Base-by-base conservation (phyloP, 495 filamentous ascomycete species). In the Parmelia sp. region DNA sequence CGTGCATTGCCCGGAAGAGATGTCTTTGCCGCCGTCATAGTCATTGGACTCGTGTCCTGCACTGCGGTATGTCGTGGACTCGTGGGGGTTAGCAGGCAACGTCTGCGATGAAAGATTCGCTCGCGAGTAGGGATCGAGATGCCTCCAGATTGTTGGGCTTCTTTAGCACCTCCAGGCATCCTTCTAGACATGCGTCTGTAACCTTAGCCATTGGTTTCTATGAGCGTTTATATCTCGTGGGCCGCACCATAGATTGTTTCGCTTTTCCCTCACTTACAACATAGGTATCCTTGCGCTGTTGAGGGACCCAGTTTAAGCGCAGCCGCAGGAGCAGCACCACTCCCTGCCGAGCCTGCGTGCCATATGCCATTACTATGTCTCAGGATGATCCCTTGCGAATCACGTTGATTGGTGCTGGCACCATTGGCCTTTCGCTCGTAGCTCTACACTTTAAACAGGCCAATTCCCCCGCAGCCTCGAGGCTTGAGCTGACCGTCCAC, bases 371-470 rank as follows among this genome's bases (percentile, higher is more conserved):
- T 6, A 35, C 49, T 37, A 40, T 36, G 49, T 57, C 49, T 55
- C 61, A 40, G 25, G 10, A 49, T 36, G 37, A 47, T 15, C 45
- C 47, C 2, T 55, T 55, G 29, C 27, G 33, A 27, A 78, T 86
- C 61, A 78, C 83, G 36, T 67, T 85, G 36, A 75, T 86, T 25
- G 82, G 83, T 45, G 73, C 78, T 21, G 82, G 83, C 51, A 86
- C 84, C 40, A 86, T 87, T 62, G 84, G 84, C 61, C 78, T 86
- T 58, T 85, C 84, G 35, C 83, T 83, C 75, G 74, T 80, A 35
- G 80, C 82, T 58, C 77, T 85, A 17, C 83, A 86, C 68, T 73
- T 86, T 44, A 65, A 73, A 3, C 76, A 79, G 39, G 70, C 64
- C 69, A 72, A 5, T 58, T 47, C 37, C 29, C 10, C 3, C 44